Conservation (phyloP, 306 rosid genomes). For the Quercus engelmannii region DNA sequence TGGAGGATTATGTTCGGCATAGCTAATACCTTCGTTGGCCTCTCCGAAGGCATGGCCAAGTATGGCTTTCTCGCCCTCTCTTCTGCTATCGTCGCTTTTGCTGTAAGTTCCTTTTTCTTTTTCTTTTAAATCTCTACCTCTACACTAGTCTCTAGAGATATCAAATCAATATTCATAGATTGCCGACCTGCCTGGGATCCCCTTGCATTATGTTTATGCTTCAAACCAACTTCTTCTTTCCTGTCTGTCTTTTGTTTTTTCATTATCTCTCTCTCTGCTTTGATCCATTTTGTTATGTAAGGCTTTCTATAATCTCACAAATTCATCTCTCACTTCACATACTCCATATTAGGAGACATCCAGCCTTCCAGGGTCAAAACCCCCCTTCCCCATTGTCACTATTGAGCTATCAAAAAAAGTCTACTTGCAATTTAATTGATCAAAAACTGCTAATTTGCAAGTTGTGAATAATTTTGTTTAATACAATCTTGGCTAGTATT, state of each 20-base stretch:
- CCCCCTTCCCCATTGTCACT: too few relatives aligned
- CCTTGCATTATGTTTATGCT: not conserved
- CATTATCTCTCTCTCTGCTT: not conserved
- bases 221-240: not conserved
- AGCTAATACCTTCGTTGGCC: slow-evolving; percentile 62
- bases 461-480: not conserved
- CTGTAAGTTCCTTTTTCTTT: slow-evolving; percentile 52
- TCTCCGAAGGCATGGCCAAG: slow-evolving; percentile 95
- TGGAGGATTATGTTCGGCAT: slow-evolving; percentile 84
- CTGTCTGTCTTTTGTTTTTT: not conserved
- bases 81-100: slow-evolving; percentile 79
- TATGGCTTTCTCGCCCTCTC: slow-evolving; percentile 92
- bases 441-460: not conserved
- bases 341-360: not conserved
- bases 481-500: not conserved
- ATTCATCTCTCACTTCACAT: not conserved
- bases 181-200: too few relatives aligned
- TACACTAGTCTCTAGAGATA: too few relatives aligned
- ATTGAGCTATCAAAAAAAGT: too few relatives aligned
- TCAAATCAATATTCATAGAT: too few relatives aligned
- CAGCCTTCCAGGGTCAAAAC: too few relatives aligned
- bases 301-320: not conserved
- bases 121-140: not conserved
- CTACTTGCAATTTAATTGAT: not conserved
- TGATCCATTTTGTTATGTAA: not conserved